Evolutionary conservation across 129 eudicot species (phyloP), one percentile per base, ranked within the genome.

Genomic region (Calendula officinalis): DNA sequence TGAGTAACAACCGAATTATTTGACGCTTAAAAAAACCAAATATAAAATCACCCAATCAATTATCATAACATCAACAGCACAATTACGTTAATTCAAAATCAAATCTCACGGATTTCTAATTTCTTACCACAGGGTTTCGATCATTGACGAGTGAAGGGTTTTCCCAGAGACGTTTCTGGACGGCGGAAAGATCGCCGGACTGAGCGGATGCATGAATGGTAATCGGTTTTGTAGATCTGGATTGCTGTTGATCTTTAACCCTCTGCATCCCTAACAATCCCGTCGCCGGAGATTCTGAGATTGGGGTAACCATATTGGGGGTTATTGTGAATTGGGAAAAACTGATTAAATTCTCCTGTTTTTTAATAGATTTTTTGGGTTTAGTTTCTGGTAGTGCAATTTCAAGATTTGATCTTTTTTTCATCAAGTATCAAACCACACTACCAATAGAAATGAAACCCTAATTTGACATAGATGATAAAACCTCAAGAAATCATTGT

Each of bases 91-190:
- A 22, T 22, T 22, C 30, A 16, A 30, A 56, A 13, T 45, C 1
- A 3, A 11, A 37, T 4, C 17, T 3, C 16, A 3, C 11, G 14
- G 8, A 62, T 32, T 7, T 8, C 11, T 8, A 44, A 56, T 68
- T 67, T 44, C 91, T 74, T 88, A 92, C 99, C 70, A 92, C 86
- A 46, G 99, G 96, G 76, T 92, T 92, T 0, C 95, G 85, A 64
- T 92, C 99, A 72, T 92, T 92, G 72, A 88, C 72, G 38, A 92
- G 90, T 50, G 87, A 79, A 10, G 99, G 96, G 64, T 81, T 88
- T 3, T 77, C 84, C 3, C 80, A 73, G 47, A 92, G 89, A 40
- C 83, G 67, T 72, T 71, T 81, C 67, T 79, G 80, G 32, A 92
- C 78, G 9, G 71, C 82, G 51, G 75, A 52, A 62, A 92, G 81